Percentiles rank a stretch among this genome's conserved stretches.
Conservation (phyloP, 139 green algal genomes). For the Tetradesmus obliquus region DNA sequence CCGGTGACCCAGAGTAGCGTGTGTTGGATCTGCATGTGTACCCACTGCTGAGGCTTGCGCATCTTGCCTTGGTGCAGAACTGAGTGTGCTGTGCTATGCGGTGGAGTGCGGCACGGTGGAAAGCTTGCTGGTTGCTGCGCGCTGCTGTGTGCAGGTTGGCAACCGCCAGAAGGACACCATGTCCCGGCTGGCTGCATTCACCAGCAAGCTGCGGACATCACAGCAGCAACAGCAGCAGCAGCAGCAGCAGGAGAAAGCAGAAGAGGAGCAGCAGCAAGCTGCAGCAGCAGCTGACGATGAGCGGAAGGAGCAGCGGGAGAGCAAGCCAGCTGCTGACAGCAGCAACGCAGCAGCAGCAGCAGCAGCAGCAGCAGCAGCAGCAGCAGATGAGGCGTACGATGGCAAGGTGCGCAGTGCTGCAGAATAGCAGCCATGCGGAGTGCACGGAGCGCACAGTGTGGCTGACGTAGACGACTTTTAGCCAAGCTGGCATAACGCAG, state of each 20-base stretch:
- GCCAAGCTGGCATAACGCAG: no score
- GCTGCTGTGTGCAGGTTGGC: constrained; percentile 43
- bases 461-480: no score
- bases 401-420: not conserved
- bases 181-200: constrained; percentile 68
- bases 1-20: no score
- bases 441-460: no score
- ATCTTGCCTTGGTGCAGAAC: no score
- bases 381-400: constrained; percentile 15
- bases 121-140: no score
- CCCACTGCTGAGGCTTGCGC: no score
- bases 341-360: not conserved
- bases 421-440: no score
- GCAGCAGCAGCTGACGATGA: not conserved
- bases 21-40: no score
- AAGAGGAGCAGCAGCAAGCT: not conserved
- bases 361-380: constrained; percentile 33
- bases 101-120: no score
- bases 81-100: no score
- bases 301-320: not conserved
- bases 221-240: constrained; percentile 6
- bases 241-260: not conserved
- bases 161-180: constrained; percentile 80
- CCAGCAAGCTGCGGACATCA: constrained; percentile 48
- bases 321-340: not conserved